Percentiles rank a stretch among this genome's conserved stretches.
phyloP scores from a whole-genome alignment of 192 early-diverging fungal genomes.

The Gryganskiella cystojenkinii region DNA sequence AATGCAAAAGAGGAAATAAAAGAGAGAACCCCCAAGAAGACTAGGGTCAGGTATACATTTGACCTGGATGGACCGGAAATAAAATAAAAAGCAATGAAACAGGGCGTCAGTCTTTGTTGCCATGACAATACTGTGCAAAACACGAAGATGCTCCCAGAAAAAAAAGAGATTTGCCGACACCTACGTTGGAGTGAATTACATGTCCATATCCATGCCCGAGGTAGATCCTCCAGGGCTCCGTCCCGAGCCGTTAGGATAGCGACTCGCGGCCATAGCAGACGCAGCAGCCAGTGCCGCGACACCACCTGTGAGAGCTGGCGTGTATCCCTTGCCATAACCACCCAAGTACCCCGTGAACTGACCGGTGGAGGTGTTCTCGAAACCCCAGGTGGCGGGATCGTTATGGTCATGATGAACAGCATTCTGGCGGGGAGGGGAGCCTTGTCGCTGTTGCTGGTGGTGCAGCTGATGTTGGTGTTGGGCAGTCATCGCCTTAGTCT shows the following conservation, averaged over 20 bases:
- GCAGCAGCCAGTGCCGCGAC: conserved; percentile 41
- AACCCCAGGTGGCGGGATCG: conserved; percentile 44
- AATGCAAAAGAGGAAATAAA: not conserved
- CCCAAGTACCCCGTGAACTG: conserved; percentile 39
- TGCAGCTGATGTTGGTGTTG: not conserved
- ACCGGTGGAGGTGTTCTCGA: conserved; percentile 1
- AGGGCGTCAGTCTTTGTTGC: too few species aligned
- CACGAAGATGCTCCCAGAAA: too few species aligned
- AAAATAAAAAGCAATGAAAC: not conserved
- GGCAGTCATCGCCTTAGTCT: not conserved
- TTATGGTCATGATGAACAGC: conserved; percentile 40
- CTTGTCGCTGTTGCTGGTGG: not conserved
- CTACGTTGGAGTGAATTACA: conserved; percentile 5
- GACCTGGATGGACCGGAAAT: not conserved
- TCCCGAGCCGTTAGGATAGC: conserved; percentile 2
- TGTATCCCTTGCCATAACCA: conserved; percentile 34
- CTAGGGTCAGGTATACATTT: conserved; percentile 1
- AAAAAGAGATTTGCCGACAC: too few species aligned
- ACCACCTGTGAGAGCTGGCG: conserved; percentile 34
- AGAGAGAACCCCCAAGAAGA: too few species aligned
- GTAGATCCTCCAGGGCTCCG: not conserved
- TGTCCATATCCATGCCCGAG: conserved; percentile 42
- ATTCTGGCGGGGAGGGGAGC: not conserved
- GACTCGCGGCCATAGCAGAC: conserved; percentile 32
- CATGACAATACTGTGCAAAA: too few species aligned